These are phyloP conservation scores for Veloporphyrellus conicus DNA, from an alignment of 1,284 basidiomycete species.

Conservation along the genomic window DNA sequence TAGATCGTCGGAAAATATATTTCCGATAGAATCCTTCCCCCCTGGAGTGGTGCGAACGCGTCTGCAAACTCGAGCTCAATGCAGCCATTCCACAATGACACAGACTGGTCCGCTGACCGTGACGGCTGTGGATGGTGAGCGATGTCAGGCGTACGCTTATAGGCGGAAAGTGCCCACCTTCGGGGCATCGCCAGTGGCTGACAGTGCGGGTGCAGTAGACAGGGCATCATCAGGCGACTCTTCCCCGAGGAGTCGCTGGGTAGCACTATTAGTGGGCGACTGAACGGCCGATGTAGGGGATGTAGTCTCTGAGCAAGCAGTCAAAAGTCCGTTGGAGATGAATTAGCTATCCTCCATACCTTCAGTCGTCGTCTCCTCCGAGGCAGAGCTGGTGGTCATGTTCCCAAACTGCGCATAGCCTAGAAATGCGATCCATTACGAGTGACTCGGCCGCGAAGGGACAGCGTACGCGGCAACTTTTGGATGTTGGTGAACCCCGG, in stretches of 20 bases:
- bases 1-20: constrained; percentile 44
- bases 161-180: constrained; percentile 3
- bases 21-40: constrained; percentile 44
- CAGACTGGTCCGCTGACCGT: constrained; percentile 35
- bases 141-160: neutral
- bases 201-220: constrained; percentile 21
- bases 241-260: constrained; percentile 21
- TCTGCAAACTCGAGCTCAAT: constrained; percentile 29
- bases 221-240: constrained; percentile 32
- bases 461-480: constrained; percentile 60
- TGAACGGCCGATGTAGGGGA: neutral
- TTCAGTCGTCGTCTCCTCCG: constrained; percentile 10
- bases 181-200: neutral
- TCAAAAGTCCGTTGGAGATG: neutral
- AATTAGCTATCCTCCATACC: constrained; percentile 7
- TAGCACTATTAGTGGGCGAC: neutral
- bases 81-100: neutral
- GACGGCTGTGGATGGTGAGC: constrained; percentile 19
- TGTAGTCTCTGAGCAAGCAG: constrained; percentile 2
- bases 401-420: constrained; percentile 34
- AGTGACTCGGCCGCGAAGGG: constrained; percentile 13
- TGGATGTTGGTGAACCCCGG: constrained; percentile 65
- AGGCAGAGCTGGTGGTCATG: constrained; percentile 18
- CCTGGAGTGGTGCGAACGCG: constrained; percentile 53
- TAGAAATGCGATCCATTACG: constrained; percentile 36